phyloP scores from a whole-genome alignment of 139 green algal species.

The Chloropicon primus region DNA sequence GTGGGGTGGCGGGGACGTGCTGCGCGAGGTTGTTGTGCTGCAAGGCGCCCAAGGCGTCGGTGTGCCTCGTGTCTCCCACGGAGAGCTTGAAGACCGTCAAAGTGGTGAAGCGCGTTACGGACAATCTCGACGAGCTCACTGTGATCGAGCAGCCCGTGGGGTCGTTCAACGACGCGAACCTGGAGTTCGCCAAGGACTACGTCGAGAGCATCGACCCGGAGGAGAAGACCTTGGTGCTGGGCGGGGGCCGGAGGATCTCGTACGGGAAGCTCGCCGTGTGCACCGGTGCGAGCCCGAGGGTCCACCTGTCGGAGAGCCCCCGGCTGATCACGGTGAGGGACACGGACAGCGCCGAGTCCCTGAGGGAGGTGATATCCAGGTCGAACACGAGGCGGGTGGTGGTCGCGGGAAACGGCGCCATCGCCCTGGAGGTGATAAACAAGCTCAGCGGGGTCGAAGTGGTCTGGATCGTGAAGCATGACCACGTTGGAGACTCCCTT shows the following conservation, averaged over 20 bases:
- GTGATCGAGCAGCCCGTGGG: background rate
- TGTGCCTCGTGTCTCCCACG: conserved; percentile 39
- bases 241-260: conserved; percentile 10
- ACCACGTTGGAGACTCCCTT: conserved; percentile 69
- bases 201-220: conserved; percentile 19
- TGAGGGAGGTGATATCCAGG: conserved; percentile 13
- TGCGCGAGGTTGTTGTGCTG: conserved; percentile 57
- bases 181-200: background rate
- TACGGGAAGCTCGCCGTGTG: conserved; percentile 63
- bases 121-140: conserved; percentile 24
- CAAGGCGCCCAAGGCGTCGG: conserved; percentile 15
- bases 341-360: conserved; percentile 42
- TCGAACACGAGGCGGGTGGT: conserved; percentile 23
- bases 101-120: conserved; percentile 29
- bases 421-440: conserved; percentile 59
- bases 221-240: conserved; percentile 19
- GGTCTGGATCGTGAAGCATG: conserved; percentile 60
- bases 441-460: conserved; percentile 37
- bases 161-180: background rate
- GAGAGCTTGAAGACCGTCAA: conserved; percentile 43
- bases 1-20: conserved; percentile 60
- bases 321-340: conserved; percentile 41
- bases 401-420: conserved; percentile 76
- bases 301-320: background rate
- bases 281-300: conserved; percentile 46